These are phyloP conservation scores for Gaeumannomyces sp. DNA, from an alignment of 2,329 filamentous ascomycete species.

Conservation along the genomic window DNA sequence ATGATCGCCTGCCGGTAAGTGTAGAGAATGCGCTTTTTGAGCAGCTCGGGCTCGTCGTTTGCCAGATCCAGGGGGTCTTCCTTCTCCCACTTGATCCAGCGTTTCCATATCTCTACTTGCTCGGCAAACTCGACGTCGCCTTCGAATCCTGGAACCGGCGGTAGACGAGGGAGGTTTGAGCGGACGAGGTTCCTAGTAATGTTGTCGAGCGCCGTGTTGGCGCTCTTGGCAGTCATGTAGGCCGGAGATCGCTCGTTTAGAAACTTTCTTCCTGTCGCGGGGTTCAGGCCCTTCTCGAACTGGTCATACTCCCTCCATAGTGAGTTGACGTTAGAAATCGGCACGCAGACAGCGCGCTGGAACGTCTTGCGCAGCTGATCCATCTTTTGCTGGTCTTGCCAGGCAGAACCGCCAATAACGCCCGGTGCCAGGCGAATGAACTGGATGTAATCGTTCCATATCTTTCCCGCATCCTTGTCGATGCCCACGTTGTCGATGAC, in stretches of 20 bases:
- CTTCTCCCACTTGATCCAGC: slow-evolving; percentile 94
- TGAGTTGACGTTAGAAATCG: slow-evolving; percentile 73
- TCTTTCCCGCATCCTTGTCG: slow-evolving; percentile 79
- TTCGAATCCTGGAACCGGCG: slow-evolving; percentile 78
- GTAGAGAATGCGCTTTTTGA: slow-evolving; percentile 75
- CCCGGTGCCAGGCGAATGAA: slow-evolving; percentile 88
- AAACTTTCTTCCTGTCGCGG: slow-evolving; percentile 87
- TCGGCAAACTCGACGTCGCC: slow-evolving; percentile 77
- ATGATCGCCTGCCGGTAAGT: slow-evolving; percentile 92
- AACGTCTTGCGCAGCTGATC: slow-evolving; percentile 88
- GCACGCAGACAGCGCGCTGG: slow-evolving; percentile 80
- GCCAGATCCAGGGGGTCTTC: slow-evolving; percentile 83
- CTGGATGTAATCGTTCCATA: slow-evolving; percentile 93
- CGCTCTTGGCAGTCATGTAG: slow-evolving; percentile 94
- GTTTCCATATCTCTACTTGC: slow-evolving; percentile 85
- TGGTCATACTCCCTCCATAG: slow-evolving; percentile 98
- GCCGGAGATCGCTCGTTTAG: slow-evolving; percentile 86
- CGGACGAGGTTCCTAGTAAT: slow-evolving; percentile 71
- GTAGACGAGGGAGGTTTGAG: slow-evolving; percentile 71
- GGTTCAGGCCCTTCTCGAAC: slow-evolving; percentile 92
- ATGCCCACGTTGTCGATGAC: slow-evolving; percentile 84
- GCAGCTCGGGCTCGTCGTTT: slow-evolving; percentile 69
- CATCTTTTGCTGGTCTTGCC: slow-evolving; percentile 99
- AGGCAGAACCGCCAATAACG: slow-evolving; percentile 73
- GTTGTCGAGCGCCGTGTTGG: slow-evolving; percentile 85